Conservation (phyloP, 2,329 filamentous ascomycete genomes). For the Colletotrichum lindemuthianum region DNA sequence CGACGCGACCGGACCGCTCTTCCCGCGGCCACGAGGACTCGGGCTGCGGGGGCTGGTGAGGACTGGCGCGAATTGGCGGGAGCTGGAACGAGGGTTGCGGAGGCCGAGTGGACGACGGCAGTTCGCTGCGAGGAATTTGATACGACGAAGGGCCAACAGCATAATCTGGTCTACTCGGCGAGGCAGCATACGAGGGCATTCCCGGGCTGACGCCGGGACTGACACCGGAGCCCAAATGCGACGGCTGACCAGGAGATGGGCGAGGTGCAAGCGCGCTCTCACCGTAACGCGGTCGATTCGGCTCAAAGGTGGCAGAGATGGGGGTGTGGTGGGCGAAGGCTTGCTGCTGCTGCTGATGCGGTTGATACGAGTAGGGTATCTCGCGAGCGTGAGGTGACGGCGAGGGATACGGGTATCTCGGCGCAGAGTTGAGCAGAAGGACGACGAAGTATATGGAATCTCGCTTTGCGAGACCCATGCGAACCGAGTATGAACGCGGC, state of each 20-base stretch:
- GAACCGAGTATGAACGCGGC: constrained; percentile 59
- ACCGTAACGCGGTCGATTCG: constrained; percentile 52
- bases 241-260: constrained; percentile 42
- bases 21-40: constrained; percentile 53
- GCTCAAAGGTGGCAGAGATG: constrained; percentile 59
- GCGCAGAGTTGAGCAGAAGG: constrained; percentile 53
- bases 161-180: constrained; percentile 57
- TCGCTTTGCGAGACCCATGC: constrained; percentile 67
- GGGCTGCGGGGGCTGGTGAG: constrained; percentile 41
- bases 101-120: constrained; percentile 47
- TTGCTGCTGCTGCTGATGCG: constrained; percentile 44
- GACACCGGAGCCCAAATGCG: constrained; percentile 49
- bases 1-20: constrained; percentile 64
- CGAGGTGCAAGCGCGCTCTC: constrained; percentile 47
- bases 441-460: constrained; percentile 72
- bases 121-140: constrained; percentile 64
- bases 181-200: constrained; percentile 57
- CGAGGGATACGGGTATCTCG: constrained; percentile 54
- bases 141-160: constrained; percentile 56
- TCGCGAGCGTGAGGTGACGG: constrained; percentile 58
- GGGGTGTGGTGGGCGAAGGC: constrained; percentile 57
- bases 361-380: constrained; percentile 53
- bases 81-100: constrained; percentile 54
- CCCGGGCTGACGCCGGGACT: constrained; percentile 55
- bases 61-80: constrained; percentile 57